These are phyloP conservation scores for Penicillium italicum DNA, from an alignment of 2,329 filamentous ascomycete species.

Conservation along the genomic window DNA sequence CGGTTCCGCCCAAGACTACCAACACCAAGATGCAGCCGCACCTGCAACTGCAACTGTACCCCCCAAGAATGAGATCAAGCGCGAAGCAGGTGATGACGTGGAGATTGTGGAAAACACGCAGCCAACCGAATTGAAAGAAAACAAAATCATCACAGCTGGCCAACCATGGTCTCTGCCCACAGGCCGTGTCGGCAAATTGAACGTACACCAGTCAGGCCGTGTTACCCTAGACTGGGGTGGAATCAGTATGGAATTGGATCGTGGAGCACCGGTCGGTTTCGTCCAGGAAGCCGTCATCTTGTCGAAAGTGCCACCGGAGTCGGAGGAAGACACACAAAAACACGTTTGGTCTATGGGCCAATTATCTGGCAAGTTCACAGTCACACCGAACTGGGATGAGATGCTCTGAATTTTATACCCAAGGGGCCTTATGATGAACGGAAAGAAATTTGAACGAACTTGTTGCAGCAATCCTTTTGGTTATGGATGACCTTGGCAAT, in stretches of 20 bases:
- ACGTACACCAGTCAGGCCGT: slow-evolving; percentile 59
- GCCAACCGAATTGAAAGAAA: slow-evolving; percentile 15
- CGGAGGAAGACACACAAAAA: slow-evolving; percentile 32
- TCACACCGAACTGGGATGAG: slow-evolving; percentile 58
- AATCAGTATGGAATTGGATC: slow-evolving; percentile 55
- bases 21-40: not conserved
- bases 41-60: not conserved
- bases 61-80: slow-evolving; percentile 26
- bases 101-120: slow-evolving; percentile 26
- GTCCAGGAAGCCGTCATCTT: slow-evolving; percentile 57
- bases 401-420: slow-evolving; percentile 36
- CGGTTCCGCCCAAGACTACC: slow-evolving; percentile 13
- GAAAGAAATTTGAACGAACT: not conserved
- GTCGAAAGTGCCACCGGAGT: slow-evolving; percentile 19
- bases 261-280: slow-evolving; percentile 56
- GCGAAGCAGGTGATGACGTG: slow-evolving; percentile 28
- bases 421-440: not conserved
- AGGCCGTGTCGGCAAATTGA: slow-evolving; percentile 58
- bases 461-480: not conserved
- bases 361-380: slow-evolving; percentile 62
- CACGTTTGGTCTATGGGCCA: slow-evolving; percentile 57
- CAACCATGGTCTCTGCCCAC: slow-evolving; percentile 45
- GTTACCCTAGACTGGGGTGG: slow-evolving; percentile 63
- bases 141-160: slow-evolving; percentile 41
- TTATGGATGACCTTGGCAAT: not conserved